Conservation (phyloP, 208 protist genomes). For the Vickermania ingenoplastis region DNA sequence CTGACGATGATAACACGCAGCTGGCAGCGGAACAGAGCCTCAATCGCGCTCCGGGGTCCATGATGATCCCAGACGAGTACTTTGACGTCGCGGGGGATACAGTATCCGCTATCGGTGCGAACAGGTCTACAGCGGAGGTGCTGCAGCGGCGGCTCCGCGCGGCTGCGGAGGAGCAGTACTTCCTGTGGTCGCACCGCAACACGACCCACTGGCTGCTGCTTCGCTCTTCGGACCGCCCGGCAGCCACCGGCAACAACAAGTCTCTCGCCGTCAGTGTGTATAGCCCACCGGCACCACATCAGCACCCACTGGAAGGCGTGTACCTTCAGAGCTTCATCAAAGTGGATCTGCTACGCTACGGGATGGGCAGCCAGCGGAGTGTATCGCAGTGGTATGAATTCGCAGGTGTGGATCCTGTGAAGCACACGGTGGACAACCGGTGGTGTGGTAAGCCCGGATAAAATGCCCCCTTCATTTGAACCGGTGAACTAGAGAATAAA, state of each 20-base stretch:
- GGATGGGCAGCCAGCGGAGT: slow-evolving; percentile 41
- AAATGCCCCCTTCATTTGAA: neutral
- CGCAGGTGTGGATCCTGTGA: slow-evolving; percentile 47
- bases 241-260: neutral
- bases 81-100: neutral
- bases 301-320: neutral
- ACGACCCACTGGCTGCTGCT: neutral
- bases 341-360: slow-evolving; percentile 68
- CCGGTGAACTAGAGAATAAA: too few relatives aligned
- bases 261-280: neutral
- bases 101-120: too few relatives aligned
- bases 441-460: slow-evolving; percentile 30
- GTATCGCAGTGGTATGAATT: slow-evolving; percentile 68
- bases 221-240: neutral
- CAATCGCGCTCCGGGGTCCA: neutral
- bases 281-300: neutral
- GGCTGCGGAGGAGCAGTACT: neutral
- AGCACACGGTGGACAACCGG: slow-evolving; percentile 25
- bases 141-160: neutral
- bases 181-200: neutral
- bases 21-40: neutral
- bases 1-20: neutral
- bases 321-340: slow-evolving; percentile 18
- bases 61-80: neutral
- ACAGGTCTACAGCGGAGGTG: too few relatives aligned